Evolutionary conservation across 768 basidiomycete genomes (phyloP).

Genomic region (Collybia nuda): DNA sequence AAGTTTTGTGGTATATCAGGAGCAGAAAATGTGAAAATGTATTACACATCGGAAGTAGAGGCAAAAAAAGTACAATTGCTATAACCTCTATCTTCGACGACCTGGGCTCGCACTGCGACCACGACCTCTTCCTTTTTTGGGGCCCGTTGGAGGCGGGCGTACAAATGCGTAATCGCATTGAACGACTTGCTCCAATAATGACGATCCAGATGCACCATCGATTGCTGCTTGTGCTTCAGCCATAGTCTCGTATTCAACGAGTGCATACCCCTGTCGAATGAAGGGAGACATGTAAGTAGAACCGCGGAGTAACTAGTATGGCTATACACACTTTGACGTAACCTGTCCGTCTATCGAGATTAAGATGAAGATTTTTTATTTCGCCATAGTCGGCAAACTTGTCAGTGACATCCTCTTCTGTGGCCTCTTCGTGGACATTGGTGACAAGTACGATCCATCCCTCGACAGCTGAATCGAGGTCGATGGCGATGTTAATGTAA

Average conservation of each 20-base stretch:
- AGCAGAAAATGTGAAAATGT: background rate
- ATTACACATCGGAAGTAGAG: background rate
- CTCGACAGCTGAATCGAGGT: conserved; percentile 74
- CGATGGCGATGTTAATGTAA: conserved; percentile 6
- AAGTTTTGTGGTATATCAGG: no score
- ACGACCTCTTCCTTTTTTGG: conserved; percentile 72
- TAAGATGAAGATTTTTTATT: conserved; percentile 96
- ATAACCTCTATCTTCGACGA: conserved; percentile 42
- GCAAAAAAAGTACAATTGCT: background rate
- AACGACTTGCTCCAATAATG: conserved; percentile 81
- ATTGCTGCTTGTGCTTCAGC: conserved; percentile 93
- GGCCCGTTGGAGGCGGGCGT: conserved; percentile 81
- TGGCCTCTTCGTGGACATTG: conserved; percentile 96
- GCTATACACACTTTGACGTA: conserved; percentile 84
- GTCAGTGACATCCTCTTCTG: conserved; percentile 95
- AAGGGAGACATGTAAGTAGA: conserved; percentile 5
- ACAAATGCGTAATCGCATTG: conserved; percentile 94
- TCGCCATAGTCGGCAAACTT: conserved; percentile 97
- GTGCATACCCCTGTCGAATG: conserved; percentile 83
- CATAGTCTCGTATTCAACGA: conserved; percentile 97
- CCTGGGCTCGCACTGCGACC: conserved; percentile 84
- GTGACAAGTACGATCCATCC: conserved; percentile 99
- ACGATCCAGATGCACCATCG: conserved; percentile 81
- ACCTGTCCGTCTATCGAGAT: conserved; percentile 94
- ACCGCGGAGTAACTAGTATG: background rate